Evolutionary conservation across 768 basidiomycete species (phyloP).

Genomic region (Collybia sp.): DNA sequence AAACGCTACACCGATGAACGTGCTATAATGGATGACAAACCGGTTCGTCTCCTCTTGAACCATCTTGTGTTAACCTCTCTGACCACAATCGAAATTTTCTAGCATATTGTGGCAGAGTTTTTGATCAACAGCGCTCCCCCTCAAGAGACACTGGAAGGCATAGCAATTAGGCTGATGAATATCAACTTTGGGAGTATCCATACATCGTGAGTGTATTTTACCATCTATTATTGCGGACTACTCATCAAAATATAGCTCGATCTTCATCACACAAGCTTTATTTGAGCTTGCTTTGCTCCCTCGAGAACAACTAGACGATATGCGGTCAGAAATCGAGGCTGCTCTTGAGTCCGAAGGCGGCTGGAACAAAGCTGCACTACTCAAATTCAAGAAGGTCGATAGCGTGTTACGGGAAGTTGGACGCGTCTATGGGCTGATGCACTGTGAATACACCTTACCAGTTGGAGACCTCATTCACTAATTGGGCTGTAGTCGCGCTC

Average conservation of each 20-base stretch:
- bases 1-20: constrained; percentile 19
- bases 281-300: constrained; percentile 28
- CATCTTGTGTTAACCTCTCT: background rate
- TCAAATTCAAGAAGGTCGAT: constrained; percentile 29
- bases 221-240: background rate
- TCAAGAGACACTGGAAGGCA: constrained; percentile 22
- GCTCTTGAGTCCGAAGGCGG: constrained; percentile 29
- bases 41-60: constrained; percentile 1
- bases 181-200: constrained; percentile 36
- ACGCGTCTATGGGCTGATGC: constrained; percentile 27
- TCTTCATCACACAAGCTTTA: constrained; percentile 29
- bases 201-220: constrained; percentile 24
- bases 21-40: constrained; percentile 15
- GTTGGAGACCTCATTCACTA: too few species aligned
- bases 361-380: constrained; percentile 28
- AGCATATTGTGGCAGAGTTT: constrained; percentile 21
- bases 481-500: constrained; percentile 20
- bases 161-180: constrained; percentile 31
- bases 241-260: constrained; percentile 18
- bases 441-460: constrained; percentile 16
- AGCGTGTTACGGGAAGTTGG: constrained; percentile 31
- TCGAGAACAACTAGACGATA: constrained; percentile 21
- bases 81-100: background rate
- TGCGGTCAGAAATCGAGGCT: constrained; percentile 24
- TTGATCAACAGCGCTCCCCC: constrained; percentile 23